A percentile compares a stretch with the other conserved stretches of the same genome.
These are phyloP conservation scores for Candolleomyces efflorescens DNA, from an alignment of 768 basidiomycete genomes.

Conservation along the genomic window DNA sequence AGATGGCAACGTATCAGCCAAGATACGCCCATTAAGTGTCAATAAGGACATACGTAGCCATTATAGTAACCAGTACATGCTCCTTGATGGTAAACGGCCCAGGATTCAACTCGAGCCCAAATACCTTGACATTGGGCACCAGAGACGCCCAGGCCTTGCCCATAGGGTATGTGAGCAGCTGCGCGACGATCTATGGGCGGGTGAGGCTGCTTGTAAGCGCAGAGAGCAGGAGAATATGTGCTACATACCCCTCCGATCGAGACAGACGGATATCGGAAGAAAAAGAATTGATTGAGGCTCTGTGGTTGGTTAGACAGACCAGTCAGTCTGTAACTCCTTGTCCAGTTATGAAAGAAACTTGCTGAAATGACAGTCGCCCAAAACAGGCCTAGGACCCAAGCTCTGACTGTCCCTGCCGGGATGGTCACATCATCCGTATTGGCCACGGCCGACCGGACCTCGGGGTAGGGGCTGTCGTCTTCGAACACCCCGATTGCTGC, in stretches of 20 bases:
- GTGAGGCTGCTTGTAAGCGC: neutral
- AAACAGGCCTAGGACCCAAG: conserved; percentile 67
- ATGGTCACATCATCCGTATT: conserved; percentile 68
- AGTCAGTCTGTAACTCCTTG: no score
- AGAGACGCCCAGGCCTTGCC: conserved; percentile 57
- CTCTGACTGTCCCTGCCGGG: conserved; percentile 57
- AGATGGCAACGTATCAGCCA: no score
- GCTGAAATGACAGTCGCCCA: conserved; percentile 62
- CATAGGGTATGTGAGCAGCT: conserved; percentile 63
- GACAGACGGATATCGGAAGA: conserved; percentile 71
- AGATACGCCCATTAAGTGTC: no score
- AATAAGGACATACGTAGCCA: conserved; percentile 29
- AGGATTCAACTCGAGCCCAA: conserved; percentile 53
- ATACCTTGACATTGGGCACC: conserved; percentile 47
- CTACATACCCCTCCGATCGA: conserved; percentile 43
- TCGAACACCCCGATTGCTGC: conserved; percentile 17
- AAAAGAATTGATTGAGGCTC: conserved; percentile 32
- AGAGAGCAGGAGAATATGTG: conserved; percentile 19
- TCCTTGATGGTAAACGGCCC: conserved; percentile 77
- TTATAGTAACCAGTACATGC: conserved; percentile 61
- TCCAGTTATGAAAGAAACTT: conserved; percentile 11
- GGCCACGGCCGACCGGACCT: conserved; percentile 64
- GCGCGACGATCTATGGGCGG: conserved; percentile 56
- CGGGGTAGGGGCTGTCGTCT: conserved; percentile 71
- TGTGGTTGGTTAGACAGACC: neutral